phyloP scores from a whole-genome alignment of 1,284 basidiomycete species.

The Lentinula novae-zelandiae region DNA sequence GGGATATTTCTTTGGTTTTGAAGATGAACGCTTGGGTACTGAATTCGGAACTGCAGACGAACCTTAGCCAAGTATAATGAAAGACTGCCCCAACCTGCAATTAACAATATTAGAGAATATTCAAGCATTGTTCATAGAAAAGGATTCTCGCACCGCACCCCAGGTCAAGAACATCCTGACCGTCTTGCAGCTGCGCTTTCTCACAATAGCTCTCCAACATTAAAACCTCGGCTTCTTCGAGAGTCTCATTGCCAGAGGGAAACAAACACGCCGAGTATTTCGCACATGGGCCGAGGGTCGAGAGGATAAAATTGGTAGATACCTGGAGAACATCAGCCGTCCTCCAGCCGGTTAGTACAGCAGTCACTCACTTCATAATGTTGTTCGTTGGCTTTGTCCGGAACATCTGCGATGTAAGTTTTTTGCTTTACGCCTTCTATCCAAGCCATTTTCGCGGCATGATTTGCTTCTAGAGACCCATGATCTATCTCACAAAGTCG shows the following conservation, averaged over 20 bases:
- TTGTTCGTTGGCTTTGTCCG: conserved; percentile 75
- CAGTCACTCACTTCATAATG: conserved; percentile 64
- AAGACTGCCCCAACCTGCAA: conserved; percentile 69
- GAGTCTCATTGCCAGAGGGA: conserved; percentile 59
- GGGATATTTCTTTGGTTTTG: conserved; percentile 56
- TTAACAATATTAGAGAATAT: neutral
- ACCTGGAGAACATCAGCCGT: conserved; percentile 36
- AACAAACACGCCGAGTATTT: conserved; percentile 66
- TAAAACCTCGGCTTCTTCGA: conserved; percentile 66
- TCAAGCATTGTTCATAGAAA: neutral
- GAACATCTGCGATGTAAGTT: conserved; percentile 59
- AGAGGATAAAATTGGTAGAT: conserved; percentile 61
- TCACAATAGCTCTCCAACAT: conserved; percentile 73
- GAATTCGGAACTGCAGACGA: conserved; percentile 7
- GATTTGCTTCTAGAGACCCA: conserved; percentile 58
- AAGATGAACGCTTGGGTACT: neutral
- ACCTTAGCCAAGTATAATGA: conserved; percentile 69
- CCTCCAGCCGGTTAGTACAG: neutral
- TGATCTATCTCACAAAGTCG: conserved; percentile 60
- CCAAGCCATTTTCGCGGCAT: conserved; percentile 65
- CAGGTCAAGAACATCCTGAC: conserved; percentile 66
- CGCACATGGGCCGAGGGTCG: conserved; percentile 16
- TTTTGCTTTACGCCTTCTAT: conserved; percentile 49
- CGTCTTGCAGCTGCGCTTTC: conserved; percentile 65
- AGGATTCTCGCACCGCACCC: conserved; percentile 55